Percentiles rank a stretch among this genome's conserved stretches.
phyloP scores from a whole-genome alignment of 768 basidiomycete genomes.

The Fibroporia radiculosa region DNA sequence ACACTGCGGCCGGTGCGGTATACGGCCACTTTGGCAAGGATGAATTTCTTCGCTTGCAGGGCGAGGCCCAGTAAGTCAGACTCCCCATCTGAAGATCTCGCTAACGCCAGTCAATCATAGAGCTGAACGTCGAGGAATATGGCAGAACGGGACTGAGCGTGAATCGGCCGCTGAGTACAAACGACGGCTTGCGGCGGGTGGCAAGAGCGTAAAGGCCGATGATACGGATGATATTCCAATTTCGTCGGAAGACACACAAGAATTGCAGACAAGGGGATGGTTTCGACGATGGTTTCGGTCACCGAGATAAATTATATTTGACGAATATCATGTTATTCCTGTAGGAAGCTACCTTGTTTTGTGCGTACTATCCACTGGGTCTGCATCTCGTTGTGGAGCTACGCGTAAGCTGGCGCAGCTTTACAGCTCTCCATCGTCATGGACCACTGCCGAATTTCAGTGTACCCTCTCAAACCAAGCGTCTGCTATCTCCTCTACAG shows the following conservation, averaged over 20 bases:
- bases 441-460: not conserved
- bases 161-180: constrained; percentile 84
- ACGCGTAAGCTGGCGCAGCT: no score
- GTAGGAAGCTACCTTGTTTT: no score
- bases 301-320: no score
- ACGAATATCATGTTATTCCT: no score
- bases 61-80: constrained; percentile 18
- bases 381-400: no score
- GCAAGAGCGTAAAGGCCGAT: no score
- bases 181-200: constrained; percentile 39
- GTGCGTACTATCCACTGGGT: no score
- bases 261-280: no score
- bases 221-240: no score
- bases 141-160: constrained; percentile 42
- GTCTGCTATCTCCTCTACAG: not conserved
- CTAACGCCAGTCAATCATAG: constrained; percentile 27
- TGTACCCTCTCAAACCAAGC: constrained; percentile 1
- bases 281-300: no score
- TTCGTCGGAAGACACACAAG: no score
- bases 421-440: not conserved
- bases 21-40: constrained; percentile 68
- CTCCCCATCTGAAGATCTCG: not conserved
- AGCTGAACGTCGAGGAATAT: constrained; percentile 62
- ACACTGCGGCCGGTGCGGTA: constrained; percentile 72
- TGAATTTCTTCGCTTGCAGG: constrained; percentile 52